Evolutionary conservation across 225 moss, liverwort and hornwort genomes (phyloP).

Genomic region (Bryoerythrophyllum caledonicum): DNA sequence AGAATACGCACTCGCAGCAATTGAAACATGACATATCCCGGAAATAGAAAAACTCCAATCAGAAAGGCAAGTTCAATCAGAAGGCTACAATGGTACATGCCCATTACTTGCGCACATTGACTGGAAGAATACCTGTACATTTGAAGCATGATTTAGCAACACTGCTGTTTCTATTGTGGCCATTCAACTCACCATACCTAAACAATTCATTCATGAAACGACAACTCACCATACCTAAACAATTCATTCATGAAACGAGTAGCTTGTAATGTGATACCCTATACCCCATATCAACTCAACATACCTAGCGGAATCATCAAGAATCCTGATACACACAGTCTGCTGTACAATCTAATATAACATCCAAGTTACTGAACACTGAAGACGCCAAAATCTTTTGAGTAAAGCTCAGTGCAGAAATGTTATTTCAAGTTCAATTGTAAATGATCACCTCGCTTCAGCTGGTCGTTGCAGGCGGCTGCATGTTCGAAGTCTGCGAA

Average conservation of each 20-base stretch:
- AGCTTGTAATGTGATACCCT: not conserved
- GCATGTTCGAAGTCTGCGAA: constrained; percentile 26
- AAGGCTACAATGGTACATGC: not conserved
- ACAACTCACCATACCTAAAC: not conserved
- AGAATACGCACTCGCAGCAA: not conserved
- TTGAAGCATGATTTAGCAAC: not conserved
- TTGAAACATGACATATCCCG: not conserved
- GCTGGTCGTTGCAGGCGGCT: constrained; percentile 24
- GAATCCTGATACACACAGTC: not conserved
- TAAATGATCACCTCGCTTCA: constrained; percentile 5
- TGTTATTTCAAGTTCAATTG: not conserved
- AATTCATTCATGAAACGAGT: not conserved
- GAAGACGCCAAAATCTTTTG: not conserved
- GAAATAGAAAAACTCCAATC: not conserved
- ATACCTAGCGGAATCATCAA: constrained; percentile 4
- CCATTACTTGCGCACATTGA: not conserved
- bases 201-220: not conserved
- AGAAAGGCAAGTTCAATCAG: not conserved
- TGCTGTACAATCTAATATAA: constrained; percentile 19
- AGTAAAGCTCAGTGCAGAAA: not conserved
- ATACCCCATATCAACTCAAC: constrained; percentile 1
- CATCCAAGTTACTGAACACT: constrained; percentile 5
- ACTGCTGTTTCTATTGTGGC: not conserved
- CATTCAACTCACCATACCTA: not conserved
- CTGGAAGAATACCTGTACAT: not conserved